phyloP scores from a whole-genome alignment of 2,329 filamentous ascomycete species.

The Fusarium musae region DNA sequence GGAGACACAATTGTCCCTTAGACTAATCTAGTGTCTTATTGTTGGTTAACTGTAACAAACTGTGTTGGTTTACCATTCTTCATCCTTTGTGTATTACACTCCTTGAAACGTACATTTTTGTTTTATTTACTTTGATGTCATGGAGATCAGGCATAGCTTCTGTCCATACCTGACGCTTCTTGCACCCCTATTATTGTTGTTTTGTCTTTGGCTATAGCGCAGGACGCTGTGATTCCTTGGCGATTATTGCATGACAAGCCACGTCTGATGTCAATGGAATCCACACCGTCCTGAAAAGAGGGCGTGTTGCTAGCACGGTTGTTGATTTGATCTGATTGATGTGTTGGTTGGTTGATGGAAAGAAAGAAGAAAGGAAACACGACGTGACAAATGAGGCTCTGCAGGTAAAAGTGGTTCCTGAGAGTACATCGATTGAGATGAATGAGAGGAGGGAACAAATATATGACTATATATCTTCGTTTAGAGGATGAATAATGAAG shows the following conservation, averaged over 20 bases:
- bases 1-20: slow-evolving; percentile 16
- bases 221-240: not conserved
- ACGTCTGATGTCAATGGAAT: not conserved
- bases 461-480: slow-evolving; percentile 1
- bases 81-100: not conserved
- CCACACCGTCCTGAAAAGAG: not conserved
- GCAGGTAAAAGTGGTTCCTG: not conserved
- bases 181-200: not conserved
- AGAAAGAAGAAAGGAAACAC: slow-evolving; percentile 4
- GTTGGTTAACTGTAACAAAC: slow-evolving; percentile 9
- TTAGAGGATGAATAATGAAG: slow-evolving; percentile 16
- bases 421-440: slow-evolving; percentile 9
- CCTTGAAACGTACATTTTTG: slow-evolving; percentile 3
- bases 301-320: not conserved
- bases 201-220: slow-evolving; percentile 2
- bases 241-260: not conserved
- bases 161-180: slow-evolving; percentile 7
- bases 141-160: slow-evolving; percentile 12
- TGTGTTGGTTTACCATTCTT: slow-evolving; percentile 5
- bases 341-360: not conserved
- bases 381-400: slow-evolving; percentile 12
- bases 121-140: not conserved
- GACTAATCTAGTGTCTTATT: slow-evolving; percentile 21
- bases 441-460: not conserved
- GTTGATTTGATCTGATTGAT: not conserved